Base-by-base conservation (phyloP, 106 monocot genomes). In the Allium fistulosum region DNA sequence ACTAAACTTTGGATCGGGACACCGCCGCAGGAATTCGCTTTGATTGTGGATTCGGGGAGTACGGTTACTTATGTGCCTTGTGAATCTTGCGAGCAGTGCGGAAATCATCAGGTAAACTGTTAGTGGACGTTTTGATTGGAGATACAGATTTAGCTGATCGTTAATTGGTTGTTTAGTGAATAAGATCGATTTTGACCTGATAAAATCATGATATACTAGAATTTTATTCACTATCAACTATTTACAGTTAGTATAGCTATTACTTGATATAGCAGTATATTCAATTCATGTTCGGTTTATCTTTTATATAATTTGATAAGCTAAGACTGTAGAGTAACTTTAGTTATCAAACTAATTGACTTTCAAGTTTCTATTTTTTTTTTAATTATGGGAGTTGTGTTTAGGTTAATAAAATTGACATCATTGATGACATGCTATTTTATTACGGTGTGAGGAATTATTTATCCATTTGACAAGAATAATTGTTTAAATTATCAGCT, bases 41-140 rank as follows among this genome's bases (percentile, higher is more conserved):
- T 90, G 47, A 90, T 90, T 8, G 89, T 90, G 48, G 89, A 90
- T 73, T 78, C 89, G 5, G 89, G 89, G 28, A 90, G 89, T 65
- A 90, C 85, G 5, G 85, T 82, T 46, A 90, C 89, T 10, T 90
- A 90, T 37, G 89, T 90, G 48, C 89, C 89, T 4, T 90, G 89
- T 63, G 72, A 82, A 27, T 72, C 82, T 45, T 90, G 89, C 46
- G 80, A 82, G 69, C 89, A 85, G 61, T 90, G 89, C 59, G 89
- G 89, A 10, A 72, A 82, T 49, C 89, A 90, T 67, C 89, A 90
- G 82, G 89, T 71, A 59, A 52, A 73, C 17, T 7, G 47, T 49
- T 12, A 62, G 12, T 62, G 27, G 11, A 62, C 15, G 46, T 63
- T 47, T 47, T 47, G 11, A 63, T 63, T 63, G 1, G 46, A 10